Conservation (phyloP, 768 basidiomycete genomes). For the Solioccasus polychromus region DNA sequence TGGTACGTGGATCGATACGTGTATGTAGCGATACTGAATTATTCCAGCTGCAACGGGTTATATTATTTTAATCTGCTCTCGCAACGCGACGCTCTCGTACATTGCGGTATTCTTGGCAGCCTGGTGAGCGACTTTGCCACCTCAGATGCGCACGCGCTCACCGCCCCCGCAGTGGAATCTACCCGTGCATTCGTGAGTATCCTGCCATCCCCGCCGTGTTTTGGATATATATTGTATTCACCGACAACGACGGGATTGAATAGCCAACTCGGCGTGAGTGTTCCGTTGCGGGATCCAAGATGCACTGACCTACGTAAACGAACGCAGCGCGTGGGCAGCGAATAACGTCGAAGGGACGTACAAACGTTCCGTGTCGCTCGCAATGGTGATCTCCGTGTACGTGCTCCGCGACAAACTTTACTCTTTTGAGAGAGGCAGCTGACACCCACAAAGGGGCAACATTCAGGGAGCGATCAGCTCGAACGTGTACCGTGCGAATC, state of each 20-base stretch:
- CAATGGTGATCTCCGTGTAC: constrained; percentile 65
- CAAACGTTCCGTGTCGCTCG: constrained; percentile 70
- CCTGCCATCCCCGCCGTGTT: not conserved
- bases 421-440: too few species aligned
- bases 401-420: too few species aligned
- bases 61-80: constrained; percentile 64
- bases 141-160: not conserved
- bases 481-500: constrained; percentile 68
- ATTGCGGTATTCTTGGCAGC: constrained; percentile 71
- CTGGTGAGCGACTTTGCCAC: constrained; percentile 39
- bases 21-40: not conserved
- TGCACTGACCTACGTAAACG: constrained; percentile 7
- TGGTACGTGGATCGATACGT: constrained; percentile 15
- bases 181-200: constrained; percentile 64
- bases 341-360: constrained; percentile 77
- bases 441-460: constrained; percentile 64
- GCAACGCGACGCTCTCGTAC: constrained; percentile 63
- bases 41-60: constrained; percentile 56
- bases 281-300: not conserved
- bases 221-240: not conserved
- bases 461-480: constrained; percentile 76
- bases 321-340: constrained; percentile 48
- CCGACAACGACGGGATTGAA: not conserved
- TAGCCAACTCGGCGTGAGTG: constrained; percentile 59
- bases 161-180: constrained; percentile 54